Percentiles rank a stretch among this genome's conserved stretches.
Evolutionary conservation across 2,329 filamentous ascomycete genomes (phyloP).

Genomic region (Diaporthe vexans): DNA sequence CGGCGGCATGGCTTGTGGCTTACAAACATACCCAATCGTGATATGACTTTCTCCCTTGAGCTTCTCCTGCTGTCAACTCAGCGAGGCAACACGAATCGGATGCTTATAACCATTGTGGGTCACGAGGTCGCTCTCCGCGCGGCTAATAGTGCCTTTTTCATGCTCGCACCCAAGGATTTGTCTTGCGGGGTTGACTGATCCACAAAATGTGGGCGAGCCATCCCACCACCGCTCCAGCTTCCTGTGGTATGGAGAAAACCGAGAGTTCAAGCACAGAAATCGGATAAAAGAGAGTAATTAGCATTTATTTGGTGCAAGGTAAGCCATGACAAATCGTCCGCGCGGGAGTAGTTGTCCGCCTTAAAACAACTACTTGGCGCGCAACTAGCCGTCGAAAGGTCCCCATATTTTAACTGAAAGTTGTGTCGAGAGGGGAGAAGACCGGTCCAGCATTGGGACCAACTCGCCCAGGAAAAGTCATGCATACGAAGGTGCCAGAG

Average conservation of each 20-base stretch:
- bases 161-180: constrained; percentile 16
- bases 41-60: not conserved
- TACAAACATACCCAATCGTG: constrained; percentile 2
- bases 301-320: not conserved
- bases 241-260: constrained; percentile 11
- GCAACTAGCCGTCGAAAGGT: not conserved
- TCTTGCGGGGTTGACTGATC: constrained; percentile 25
- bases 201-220: constrained; percentile 18
- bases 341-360: not conserved
- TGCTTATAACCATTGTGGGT: constrained; percentile 15
- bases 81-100: constrained; percentile 13
- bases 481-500: constrained; percentile 24
- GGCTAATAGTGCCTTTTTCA: constrained; percentile 25
- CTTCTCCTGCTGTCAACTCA: not conserved
- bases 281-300: not conserved
- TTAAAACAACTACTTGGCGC: not conserved
- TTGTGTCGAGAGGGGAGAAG: not conserved
- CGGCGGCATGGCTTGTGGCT: constrained; percentile 15
- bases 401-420: not conserved
- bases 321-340: not conserved
- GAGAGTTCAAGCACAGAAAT: not conserved
- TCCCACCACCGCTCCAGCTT: not conserved
- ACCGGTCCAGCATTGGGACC: not conserved
- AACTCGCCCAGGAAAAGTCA: constrained; percentile 24
- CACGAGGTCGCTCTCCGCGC: constrained; percentile 30